Base-by-base conservation (phyloP, 176 grass and related monocot species). In the Oryza meridionalis region DNA sequence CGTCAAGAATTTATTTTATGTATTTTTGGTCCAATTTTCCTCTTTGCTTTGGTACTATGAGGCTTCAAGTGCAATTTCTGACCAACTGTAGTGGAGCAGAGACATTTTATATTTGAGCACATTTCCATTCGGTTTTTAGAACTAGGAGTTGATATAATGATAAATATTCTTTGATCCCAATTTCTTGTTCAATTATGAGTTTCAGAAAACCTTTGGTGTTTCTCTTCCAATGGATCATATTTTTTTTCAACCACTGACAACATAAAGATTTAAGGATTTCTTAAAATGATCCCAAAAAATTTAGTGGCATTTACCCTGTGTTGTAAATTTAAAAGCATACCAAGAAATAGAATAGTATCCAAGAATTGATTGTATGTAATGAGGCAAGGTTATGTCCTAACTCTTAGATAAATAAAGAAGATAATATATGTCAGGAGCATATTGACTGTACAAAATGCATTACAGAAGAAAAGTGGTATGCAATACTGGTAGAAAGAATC, bases 371-470 rank as follows among this genome's bases (percentile, higher is more conserved):
- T 17, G 50, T 15, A 53, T 17, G 15, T 6, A 67, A 17, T 70
- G 69, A 40, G 35, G 67, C 0, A 21, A 62, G 32, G 31, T 37
- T 78, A 78, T 59, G 33, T 59, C 58, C 32, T 17, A 29, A 46
- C 24, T 79, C 40, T 26, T 29, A 78, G 12, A 72, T 72, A 72
- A 55, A 38, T 84, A 31, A 47, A 7, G 45, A 63, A 83, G 47
- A 77, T 62, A 40, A 15, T 67, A 80, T 29, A 64, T 64, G 37
- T 83, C 49, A 84, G 70, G 37, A 62, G 35, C 77, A 72, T 59
- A 82, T 78, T 67, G 45, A 24, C 40, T 73, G 40, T 37, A 72
- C 17, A 17, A 61, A 65, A 79, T 24, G 61, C 58, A 67, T 33
- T 73, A 47, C 64, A 29, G 44, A 85, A 7, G 16, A 49, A 7